A percentile compares a stretch with the other conserved stretches of the same genome.
Evolutionary conservation across 2,329 filamentous ascomycete genomes (phyloP).

Genomic region (Ophiostoma novo-ulmi): DNA sequence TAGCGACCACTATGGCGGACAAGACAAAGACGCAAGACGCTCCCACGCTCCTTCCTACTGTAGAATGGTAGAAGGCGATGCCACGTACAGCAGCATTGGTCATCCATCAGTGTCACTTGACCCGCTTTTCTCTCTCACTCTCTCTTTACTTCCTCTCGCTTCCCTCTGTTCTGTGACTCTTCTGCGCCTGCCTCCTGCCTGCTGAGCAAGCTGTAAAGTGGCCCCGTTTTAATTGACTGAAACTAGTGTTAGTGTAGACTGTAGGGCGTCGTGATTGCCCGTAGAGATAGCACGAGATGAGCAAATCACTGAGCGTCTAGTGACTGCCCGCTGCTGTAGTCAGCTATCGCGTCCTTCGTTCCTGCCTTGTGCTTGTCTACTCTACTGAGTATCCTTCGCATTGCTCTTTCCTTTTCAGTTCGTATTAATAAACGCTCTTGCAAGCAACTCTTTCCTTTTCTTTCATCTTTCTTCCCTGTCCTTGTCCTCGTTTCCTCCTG

Average conservation of each 20-base stretch:
- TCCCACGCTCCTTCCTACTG: slow-evolving; percentile 22
- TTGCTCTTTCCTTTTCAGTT: background rate
- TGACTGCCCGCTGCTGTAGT: background rate
- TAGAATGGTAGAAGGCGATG: slow-evolving; percentile 7
- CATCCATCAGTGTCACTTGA: slow-evolving; percentile 27
- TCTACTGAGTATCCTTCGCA: background rate
- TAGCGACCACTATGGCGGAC: background rate
- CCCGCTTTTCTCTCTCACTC: slow-evolving; percentile 17
- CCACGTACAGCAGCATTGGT: background rate
- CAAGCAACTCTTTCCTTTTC: background rate
- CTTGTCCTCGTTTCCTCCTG: no score
- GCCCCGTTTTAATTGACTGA: background rate
- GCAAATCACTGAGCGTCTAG: background rate
- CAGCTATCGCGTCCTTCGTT: background rate
- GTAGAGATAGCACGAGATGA: background rate
- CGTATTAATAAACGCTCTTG: background rate
- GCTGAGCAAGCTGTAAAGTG: slow-evolving; percentile 9
- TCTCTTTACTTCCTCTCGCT: background rate
- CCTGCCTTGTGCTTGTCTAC: background rate
- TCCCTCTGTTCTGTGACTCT: slow-evolving; percentile 11
- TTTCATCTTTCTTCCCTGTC: background rate
- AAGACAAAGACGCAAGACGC: background rate
- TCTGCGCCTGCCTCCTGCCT: slow-evolving; percentile 2
- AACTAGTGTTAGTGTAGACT: slow-evolving; percentile 1
- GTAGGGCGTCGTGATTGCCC: slow-evolving; percentile 8